These are phyloP conservation scores for Periconia macrospinosa DNA, from an alignment of 2,329 filamentous ascomycete species.

Conservation along the genomic window DNA sequence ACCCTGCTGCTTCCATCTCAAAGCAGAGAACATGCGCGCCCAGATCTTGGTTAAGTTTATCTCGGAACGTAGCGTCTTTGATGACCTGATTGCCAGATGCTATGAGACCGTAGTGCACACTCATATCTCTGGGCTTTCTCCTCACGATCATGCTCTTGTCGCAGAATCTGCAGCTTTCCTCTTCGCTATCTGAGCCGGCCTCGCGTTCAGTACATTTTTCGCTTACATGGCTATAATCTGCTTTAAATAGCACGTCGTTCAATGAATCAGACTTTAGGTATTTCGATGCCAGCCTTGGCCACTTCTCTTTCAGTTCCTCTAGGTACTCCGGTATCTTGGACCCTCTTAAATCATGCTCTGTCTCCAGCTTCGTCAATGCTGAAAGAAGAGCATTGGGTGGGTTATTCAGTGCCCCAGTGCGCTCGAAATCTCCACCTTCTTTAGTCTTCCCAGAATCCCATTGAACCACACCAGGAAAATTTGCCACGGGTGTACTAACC, in stretches of 20 bases:
- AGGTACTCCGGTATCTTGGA: conserved; percentile 17
- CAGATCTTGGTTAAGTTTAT: conserved; percentile 7
- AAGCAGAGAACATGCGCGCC: conserved; percentile 12
- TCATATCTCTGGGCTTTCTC: conserved; percentile 1
- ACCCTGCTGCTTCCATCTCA: conserved; percentile 13
- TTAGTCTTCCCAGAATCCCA: conserved; percentile 33
- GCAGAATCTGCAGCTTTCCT: neutral
- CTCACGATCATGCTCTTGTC: neutral
- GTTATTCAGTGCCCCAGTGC: conserved; percentile 14
- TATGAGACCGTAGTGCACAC: conserved; percentile 4
- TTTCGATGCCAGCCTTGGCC: conserved; percentile 21
- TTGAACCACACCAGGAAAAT: conserved; percentile 28
- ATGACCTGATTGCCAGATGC: conserved; percentile 6
- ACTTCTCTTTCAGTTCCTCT: conserved; percentile 24
- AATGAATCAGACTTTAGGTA: neutral
- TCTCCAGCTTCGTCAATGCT: conserved; percentile 22
- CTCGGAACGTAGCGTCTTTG: conserved; percentile 5
- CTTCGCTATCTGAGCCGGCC: neutral
- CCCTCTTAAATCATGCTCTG: conserved; percentile 12
- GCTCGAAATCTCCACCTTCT: conserved; percentile 16
- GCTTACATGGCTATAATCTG: conserved; percentile 8
- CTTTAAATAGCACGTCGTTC: neutral
- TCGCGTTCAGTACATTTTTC: neutral
- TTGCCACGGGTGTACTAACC: conserved; percentile 21
- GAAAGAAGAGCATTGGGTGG: conserved; percentile 22